A percentile compares a stretch with the other conserved stretches of the same genome.
Evolutionary conservation across 108 stramenopile species (phyloP).

Genomic region (Nitzschia palea): DNA sequence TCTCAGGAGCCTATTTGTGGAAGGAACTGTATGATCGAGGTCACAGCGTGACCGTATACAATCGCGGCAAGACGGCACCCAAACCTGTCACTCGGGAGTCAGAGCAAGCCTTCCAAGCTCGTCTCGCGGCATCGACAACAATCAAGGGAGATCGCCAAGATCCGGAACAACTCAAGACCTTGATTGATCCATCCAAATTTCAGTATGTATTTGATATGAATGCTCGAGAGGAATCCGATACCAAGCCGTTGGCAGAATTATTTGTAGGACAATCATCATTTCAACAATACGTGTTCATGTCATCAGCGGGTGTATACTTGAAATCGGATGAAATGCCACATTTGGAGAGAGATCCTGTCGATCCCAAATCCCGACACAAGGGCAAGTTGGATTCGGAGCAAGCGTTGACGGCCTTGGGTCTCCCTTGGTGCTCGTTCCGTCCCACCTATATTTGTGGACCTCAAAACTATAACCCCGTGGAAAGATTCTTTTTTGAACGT

Average conservation of each 20-base stretch:
- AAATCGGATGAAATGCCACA: constrained; percentile 36
- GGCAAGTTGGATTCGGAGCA: constrained; percentile 37
- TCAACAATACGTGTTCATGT: constrained; percentile 44
- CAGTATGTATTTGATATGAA: constrained; percentile 44
- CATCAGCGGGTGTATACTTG: constrained; percentile 37
- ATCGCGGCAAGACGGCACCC: constrained; percentile 34
- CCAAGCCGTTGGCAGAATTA: constrained; percentile 26
- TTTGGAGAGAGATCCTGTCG: constrained; percentile 32
- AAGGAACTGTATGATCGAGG: constrained; percentile 33
- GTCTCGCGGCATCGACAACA: constrained; percentile 22
- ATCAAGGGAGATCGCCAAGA: constrained; percentile 29
- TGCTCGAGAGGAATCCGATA: constrained; percentile 32
- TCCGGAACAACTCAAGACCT: constrained; percentile 17
- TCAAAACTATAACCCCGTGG: constrained; percentile 41
- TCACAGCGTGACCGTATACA: constrained; percentile 33
- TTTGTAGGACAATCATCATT: constrained; percentile 18
- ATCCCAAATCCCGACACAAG: constrained; percentile 36
- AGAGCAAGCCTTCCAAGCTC: constrained; percentile 21
- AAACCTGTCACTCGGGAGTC: constrained; percentile 29
- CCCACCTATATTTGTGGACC: constrained; percentile 45
- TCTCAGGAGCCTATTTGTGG: constrained; percentile 40
- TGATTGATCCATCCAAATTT: constrained; percentile 34
- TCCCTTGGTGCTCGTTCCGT: constrained; percentile 41
- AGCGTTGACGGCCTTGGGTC: constrained; percentile 14
- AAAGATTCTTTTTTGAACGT: constrained; percentile 41